Evolutionary conservation across 768 basidiomycete genomes (phyloP), one percentile per base, ranked within the genome.

Genomic region (Imleria badia): DNA sequence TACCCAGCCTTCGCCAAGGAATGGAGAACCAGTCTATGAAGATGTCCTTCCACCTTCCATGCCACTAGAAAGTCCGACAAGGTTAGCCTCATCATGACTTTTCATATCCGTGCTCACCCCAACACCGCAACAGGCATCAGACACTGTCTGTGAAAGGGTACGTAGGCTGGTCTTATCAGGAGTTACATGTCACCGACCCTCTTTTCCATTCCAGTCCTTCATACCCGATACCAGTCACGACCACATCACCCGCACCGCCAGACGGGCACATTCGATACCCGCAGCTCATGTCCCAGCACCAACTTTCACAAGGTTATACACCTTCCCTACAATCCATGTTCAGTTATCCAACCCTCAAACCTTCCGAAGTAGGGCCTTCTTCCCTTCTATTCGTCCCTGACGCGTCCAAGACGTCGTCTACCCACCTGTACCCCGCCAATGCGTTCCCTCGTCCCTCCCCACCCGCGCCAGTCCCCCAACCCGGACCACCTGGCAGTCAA

Each of bases 281-380:
- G 1, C 75, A 81, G 15, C 79, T 91, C 33, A 92, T 92, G 90
- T 84, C 85, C 1, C 81, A 81, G 52, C 91, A 92, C 54, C 90
- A 92, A 68, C 79, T 83, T 52, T 78, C 73, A 47, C 90, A 92
- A 63, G 90, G 90, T 36, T 92, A 92, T 63, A 79, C 78, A 23
- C 89, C 89, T 1, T 90, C 87, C 6, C 68, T 85, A n/a, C 81
- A 81, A 51, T 89, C 87, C 22, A 91, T 89, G 86, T 90, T 89
- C 67, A 55, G 66, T 65, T 69, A 65, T 72, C 64, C 59, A 54
- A 64, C 54, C 66, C 59, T 70, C 69, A 57, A 61, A 67, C 58
- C 67, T 47, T 61, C 70, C 39, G 70, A 74, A 52, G 64, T 69
- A 39, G 70, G 69, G 20, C 64, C 73, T 4, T 66, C 75, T 13